These are phyloP conservation scores for Hordeum pubiflorum DNA, from an alignment of 202 grass and related monocot species.

Conservation along the genomic window DNA sequence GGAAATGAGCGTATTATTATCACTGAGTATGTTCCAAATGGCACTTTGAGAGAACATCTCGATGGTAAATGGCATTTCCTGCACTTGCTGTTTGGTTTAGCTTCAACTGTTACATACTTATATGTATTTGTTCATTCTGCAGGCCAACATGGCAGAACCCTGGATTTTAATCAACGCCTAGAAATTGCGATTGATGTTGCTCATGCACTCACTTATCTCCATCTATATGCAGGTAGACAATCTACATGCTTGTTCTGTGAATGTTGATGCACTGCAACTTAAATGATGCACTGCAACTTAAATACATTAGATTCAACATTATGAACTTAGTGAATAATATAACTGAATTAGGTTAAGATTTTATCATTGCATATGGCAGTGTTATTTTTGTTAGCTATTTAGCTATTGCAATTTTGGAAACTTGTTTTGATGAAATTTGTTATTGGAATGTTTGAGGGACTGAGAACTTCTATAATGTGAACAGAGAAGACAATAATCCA, in stretches of 20 bases:
- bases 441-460: neutral
- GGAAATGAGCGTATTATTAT: constrained; percentile 91
- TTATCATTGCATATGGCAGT: neutral
- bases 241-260: neutral
- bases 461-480: constrained; percentile 24
- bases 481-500: constrained; percentile 98
- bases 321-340: neutral
- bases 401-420: neutral
- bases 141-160: constrained; percentile 64
- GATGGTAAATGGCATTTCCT: constrained; percentile 60
- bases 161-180: constrained; percentile 89
- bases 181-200: constrained; percentile 96
- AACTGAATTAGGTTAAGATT: neutral
- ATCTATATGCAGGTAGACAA: constrained; percentile 82
- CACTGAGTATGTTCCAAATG: constrained; percentile 90
- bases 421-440: neutral
- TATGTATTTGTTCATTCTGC: constrained; percentile 28
- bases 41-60: constrained; percentile 86
- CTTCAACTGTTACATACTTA: constrained; percentile 9
- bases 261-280: constrained; percentile 12
- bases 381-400: neutral
- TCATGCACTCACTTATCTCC: constrained; percentile 90
- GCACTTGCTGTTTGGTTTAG: constrained; percentile 5
- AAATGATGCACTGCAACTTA: constrained; percentile 5
- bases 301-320: neutral